Base-by-base conservation (phyloP, 2,329 filamentous ascomycete species). In the Cladosporium sp. region DNA sequence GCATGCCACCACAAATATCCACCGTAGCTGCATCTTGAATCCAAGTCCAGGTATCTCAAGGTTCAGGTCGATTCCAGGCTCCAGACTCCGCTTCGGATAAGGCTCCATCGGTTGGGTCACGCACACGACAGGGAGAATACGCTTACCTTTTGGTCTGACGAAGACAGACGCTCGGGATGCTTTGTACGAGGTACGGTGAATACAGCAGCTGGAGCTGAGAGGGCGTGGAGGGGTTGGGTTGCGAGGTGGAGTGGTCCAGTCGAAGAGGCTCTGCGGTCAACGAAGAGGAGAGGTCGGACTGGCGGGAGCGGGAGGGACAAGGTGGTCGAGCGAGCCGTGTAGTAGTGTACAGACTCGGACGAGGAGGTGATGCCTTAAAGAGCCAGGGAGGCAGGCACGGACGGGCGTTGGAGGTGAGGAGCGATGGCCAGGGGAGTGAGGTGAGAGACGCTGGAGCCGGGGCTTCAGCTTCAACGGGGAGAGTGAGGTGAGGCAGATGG, bases 211-310 rank as follows among this genome's bases (percentile, higher is more conserved):
- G 60, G 34, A 37, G 55, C 51, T 38, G 47, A 58, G 57, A 37
- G 39, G 34, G 30, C 42, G 52, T 52, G 58, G 49, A 58, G 49
- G 39, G 42, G 49, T 42, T 40, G 58, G 19, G 52, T 58, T 36
- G 51, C 28, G 43, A 47, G 42, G 36, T 51, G 58, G 45, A 36
- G 60, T 54, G 49, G 51, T 62, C 51, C 60, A 55, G 70, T 71
- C 69, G 69, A 66, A 66, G 65, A 57, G 61, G 69, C 72, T 73
- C 73, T 72, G 67, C 70, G 71, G 65, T 72, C 72, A 75, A 75
- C 74, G 73, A 73, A 72, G 73, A 74, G 70, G 70, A 72, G 69
- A 71, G 68, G 65, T 67, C 67, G 69, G 38, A 9, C 5, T 15
- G 28, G 40, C 52, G 55, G 45, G n/a, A 28, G 55, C 36, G 47